Evolutionary conservation across 192 early-diverging fungal genomes (phyloP), one percentile per base, ranked within the genome.

Genomic region (Spizellomyces punctatus): DNA sequence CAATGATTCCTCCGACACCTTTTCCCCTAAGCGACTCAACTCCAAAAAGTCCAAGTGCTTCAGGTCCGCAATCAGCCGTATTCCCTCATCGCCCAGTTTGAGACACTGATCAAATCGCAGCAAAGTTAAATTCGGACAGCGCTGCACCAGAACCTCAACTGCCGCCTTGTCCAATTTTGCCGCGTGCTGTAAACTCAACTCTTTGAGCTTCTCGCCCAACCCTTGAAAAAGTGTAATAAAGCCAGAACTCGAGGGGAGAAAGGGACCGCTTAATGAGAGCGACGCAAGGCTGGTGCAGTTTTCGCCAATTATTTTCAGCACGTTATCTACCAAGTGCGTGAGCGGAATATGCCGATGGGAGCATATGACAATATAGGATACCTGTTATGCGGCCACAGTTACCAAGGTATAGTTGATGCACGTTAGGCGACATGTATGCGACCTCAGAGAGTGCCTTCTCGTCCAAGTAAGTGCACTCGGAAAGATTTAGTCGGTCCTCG

Each of bases 381-480:
- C 87, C 83, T 22, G 71, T 81, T 76, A 94, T 82, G 5, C 88
- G 83, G 0, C 94, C 94, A 64, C 93, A 94, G 64, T 86, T 85
- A 48, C 85, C 84, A 45, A 96, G 81, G 41, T 89, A 80, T 47
- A 96, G 79, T 0, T 71, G 66, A 46, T 81, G 78, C 7, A 93
- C 70, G 22, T 74, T 77, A 12, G 91, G 90, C 56, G 87, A 90
- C 61, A 88, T 78, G n/a, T 83, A 68, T 0, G 89, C 76, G 47
- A 96, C 83, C 50, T 85, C 78, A n/a, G 76, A 69, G 5, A 94
- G 74, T 1, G 82, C 85, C 6, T 54, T 44, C 0, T 80, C 80
- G 14, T 78, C 73, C 22, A 96, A 82, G 46, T 78, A 76, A 12
- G 93, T 91, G 69, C 92, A 94, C 58, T 96, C 94, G 78, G 91